A percentile compares a stretch with the other conserved stretches of the same genome.
Evolutionary conservation across 208 protist species (phyloP).

Genomic region (Entamoeba nuttalli): DNA sequence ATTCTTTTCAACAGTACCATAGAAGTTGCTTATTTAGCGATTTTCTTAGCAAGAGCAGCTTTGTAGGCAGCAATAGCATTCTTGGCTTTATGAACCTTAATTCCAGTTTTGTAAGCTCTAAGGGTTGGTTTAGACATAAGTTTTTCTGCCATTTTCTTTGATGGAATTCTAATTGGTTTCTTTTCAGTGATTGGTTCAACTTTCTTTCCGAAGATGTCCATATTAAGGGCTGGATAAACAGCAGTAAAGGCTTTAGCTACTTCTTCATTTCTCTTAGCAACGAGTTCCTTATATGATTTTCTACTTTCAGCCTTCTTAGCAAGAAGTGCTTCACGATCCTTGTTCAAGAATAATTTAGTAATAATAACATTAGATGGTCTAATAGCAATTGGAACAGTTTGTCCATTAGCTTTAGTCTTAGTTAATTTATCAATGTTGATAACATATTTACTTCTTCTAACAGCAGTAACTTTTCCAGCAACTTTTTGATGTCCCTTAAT

Average conservation of each 20-base stretch:
- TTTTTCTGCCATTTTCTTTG: not conserved
- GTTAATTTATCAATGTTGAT: slow-evolving; percentile 93
- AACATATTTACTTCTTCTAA: slow-evolving; percentile 92
- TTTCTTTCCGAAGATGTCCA: not conserved
- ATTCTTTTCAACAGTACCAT: not conserved
- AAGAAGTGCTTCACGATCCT: slow-evolving; percentile 84
- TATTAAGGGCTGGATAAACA: not conserved
- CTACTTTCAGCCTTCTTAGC: slow-evolving; percentile 67
- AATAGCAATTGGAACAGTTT: slow-evolving; percentile 48
- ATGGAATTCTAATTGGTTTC: not conserved
- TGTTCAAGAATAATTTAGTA: slow-evolving; percentile 93
- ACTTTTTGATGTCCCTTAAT: slow-evolving; percentile 75
- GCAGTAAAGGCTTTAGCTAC: not conserved
- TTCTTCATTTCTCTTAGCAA: not conserved
- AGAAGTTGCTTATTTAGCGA: not conserved
- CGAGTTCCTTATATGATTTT: slow-evolving; percentile 48
- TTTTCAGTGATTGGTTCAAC: not conserved
- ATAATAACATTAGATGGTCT: slow-evolving; percentile 95
- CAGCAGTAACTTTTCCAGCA: slow-evolving; percentile 80
- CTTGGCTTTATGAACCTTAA: not conserved
- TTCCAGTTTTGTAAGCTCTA: not conserved
- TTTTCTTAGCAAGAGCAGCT: not conserved
- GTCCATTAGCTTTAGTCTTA: slow-evolving; percentile 72
- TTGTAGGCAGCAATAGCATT: not conserved
- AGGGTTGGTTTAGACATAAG: not conserved